Evolutionary conservation across 2,329 filamentous ascomycete genomes (phyloP).

Genomic region (Orbilia javanica): DNA sequence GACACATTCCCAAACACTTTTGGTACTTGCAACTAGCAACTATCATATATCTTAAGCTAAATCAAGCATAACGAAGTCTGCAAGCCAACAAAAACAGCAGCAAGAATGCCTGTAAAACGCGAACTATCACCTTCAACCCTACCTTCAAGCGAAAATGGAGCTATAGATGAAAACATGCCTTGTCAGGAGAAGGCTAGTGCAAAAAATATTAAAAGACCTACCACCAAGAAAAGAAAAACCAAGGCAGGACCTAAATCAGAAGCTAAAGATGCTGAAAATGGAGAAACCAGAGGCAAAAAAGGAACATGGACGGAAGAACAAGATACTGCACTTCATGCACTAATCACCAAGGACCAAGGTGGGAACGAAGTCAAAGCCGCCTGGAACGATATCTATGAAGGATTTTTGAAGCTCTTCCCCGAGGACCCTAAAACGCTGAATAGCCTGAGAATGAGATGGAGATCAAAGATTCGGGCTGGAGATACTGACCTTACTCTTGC

Average conservation of each 20-base stretch:
- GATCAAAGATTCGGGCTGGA: slow-evolving; percentile 36
- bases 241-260: neutral
- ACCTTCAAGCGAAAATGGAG: neutral
- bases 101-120: slow-evolving; percentile 19
- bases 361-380: slow-evolving; percentile 42
- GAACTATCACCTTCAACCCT: slow-evolving; percentile 16
- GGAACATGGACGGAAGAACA: slow-evolving; percentile 44
- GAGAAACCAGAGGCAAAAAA: neutral
- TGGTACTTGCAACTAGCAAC: no score
- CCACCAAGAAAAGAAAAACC: slow-evolving; percentile 30
- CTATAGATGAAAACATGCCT: neutral
- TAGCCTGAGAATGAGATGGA: slow-evolving; percentile 50
- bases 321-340: slow-evolving; percentile 14
- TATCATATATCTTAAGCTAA: neutral
- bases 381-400: slow-evolving; percentile 37
- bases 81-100: neutral
- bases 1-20: no score
- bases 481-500: slow-evolving; percentile 33
- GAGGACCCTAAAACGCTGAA: slow-evolving; percentile 33
- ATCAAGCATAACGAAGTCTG: neutral
- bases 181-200: neutral
- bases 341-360: slow-evolving; percentile 50
- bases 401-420: slow-evolving; percentile 30
- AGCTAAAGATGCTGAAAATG: slow-evolving; percentile 1
- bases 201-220: neutral